A percentile compares a stretch with the other conserved stretches of the same genome.
These are phyloP conservation scores for Kwoniella mangroviensis DNA, from an alignment of 768 basidiomycete genomes.

Conservation along the genomic window DNA sequence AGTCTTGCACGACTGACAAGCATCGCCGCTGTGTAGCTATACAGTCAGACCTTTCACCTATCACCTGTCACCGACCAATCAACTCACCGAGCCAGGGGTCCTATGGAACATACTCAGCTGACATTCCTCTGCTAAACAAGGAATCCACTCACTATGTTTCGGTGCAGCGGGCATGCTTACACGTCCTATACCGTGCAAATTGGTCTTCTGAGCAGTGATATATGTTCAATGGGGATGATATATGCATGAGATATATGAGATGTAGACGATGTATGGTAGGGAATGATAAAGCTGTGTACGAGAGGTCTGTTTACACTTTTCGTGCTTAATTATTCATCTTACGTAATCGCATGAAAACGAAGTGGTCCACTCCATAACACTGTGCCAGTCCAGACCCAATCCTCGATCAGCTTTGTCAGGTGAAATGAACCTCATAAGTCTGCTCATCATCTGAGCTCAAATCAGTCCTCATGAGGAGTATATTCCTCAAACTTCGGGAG, in stretches of 20 bases:
- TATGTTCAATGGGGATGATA: too few relatives aligned
- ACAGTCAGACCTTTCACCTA: neutral
- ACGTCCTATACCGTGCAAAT: neutral
- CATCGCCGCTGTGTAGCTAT: conserved; percentile 12
- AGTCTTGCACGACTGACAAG: conserved; percentile 23
- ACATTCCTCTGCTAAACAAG: neutral
- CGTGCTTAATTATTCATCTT: neutral
- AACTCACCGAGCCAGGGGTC: conserved; percentile 18
- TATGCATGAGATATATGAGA: too few relatives aligned
- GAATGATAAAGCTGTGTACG: neutral
- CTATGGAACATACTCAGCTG: neutral
- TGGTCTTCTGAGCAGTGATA: neutral
- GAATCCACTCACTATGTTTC: conserved; percentile 10
- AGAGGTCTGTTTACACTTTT: neutral
- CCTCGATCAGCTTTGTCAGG: too few relatives aligned
- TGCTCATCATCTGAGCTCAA: too few relatives aligned
- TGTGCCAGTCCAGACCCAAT: too few relatives aligned
- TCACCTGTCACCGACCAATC: neutral
- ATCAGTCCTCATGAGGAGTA: too few relatives aligned
- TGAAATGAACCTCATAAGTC: too few relatives aligned
- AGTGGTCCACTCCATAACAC: too few relatives aligned
- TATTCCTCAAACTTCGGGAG: too few relatives aligned
- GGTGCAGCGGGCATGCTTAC: neutral
- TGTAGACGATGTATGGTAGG: neutral
- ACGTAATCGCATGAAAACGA: neutral